Conservation (phyloP, 495 filamentous ascomycete species). For the Amphirosellinia nigrospora region DNA sequence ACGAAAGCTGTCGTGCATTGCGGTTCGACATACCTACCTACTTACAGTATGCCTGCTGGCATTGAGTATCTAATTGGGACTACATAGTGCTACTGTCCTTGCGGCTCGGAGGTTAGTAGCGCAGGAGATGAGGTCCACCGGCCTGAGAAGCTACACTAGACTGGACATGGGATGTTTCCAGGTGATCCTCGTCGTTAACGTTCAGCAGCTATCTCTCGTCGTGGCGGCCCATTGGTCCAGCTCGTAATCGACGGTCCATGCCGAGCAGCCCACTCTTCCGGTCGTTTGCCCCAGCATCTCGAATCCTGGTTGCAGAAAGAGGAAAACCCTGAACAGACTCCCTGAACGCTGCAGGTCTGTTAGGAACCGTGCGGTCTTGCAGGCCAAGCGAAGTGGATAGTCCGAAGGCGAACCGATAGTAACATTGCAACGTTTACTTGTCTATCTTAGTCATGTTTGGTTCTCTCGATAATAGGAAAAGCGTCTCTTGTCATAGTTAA, state of each 20-base stretch:
- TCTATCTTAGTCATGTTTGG: background rate
- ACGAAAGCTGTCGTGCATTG: conserved; percentile 20
- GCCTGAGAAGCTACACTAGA: conserved; percentile 4
- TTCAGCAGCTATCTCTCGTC: background rate
- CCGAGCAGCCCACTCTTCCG: conserved; percentile 7
- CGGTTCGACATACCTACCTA: background rate
- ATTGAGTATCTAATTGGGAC: background rate
- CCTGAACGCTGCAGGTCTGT: background rate
- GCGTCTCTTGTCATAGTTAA: background rate
- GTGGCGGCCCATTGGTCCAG: background rate
- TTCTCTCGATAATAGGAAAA: background rate
- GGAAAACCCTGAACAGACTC: background rate
- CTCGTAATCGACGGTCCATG: conserved; percentile 6
- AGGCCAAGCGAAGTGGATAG: conserved; percentile 9
- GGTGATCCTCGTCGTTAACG: conserved; percentile 15
- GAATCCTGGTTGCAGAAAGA: background rate
- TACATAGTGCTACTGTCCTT: background rate
- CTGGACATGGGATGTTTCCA: background rate
- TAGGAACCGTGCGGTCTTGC: background rate
- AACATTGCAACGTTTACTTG: conserved; percentile 1
- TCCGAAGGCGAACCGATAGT: conserved; percentile 5
- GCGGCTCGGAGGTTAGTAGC: conserved; percentile 1
- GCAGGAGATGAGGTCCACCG: conserved; percentile 21
- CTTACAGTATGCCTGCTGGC: background rate
- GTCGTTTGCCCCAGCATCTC: conserved; percentile 6